Base-by-base conservation (phyloP, 208 protist genomes). In the Zelonia costaricensis region DNA sequence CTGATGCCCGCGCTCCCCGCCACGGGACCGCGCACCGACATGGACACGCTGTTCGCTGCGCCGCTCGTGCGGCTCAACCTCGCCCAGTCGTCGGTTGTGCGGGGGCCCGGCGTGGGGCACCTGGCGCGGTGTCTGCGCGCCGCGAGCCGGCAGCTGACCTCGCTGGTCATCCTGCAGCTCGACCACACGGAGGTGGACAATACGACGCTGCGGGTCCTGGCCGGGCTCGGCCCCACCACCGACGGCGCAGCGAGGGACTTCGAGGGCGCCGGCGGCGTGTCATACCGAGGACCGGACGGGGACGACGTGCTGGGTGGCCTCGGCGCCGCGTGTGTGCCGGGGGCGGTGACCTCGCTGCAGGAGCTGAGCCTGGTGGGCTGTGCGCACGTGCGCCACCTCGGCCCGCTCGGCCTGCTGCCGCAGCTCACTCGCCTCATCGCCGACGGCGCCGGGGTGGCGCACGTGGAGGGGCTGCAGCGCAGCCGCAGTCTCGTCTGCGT, bases 321-420 rank as follows among this genome's bases (percentile, higher is more conserved):
- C 10, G 25, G 16, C 1, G 55, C 4, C 30, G 27, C 25, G 36
- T 53, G 51, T n/a, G 6, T 15, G 10, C 22, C 33, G 15, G 18
- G 22, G 9, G 45, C 23, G 15, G 56, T 42, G 6, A 31, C 55
- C 0, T 49, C 45, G 0, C 56, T 71, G 56, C 49, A 33, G 33
- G 64, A 71, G 39, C 47, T 71, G 28, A 71, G 64, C 40, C 27
- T 71, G 15, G 56, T 53, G 0, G 64, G 64, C 48, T 71, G 64
- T 40, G 27, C 22, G 22, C 47, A 39, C 39, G 42, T 71, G 56
- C 64, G 52, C 40, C 47, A 59, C 46, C 64, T 71, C 9, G 64
- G 64, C 40, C 48, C 64, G 6, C 64, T 71, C 4, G 64, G 64
- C 18, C 28, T 45, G 7, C 42, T 71, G 39, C 64, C 64, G 38